A percentile compares a stretch with the other conserved stretches of the same genome.
Conservation (phyloP, 371 early-diverging fungal genomes). For the Mortierella sp. region DNA sequence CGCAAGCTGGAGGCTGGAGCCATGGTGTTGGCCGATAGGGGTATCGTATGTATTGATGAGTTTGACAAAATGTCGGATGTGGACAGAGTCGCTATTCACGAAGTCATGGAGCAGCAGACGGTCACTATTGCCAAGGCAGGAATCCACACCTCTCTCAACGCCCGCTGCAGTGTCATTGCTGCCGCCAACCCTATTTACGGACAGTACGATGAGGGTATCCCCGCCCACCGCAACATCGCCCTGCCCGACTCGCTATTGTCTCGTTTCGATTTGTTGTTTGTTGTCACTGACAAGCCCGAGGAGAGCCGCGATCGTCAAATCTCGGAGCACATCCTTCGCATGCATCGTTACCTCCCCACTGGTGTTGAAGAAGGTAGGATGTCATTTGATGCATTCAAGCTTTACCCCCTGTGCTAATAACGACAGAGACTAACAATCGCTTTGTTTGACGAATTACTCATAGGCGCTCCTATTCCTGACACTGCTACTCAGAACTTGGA, state of each 20-base stretch:
- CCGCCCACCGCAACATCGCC: slow-evolving; percentile 97
- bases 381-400: too few species aligned
- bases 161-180: slow-evolving; percentile 98
- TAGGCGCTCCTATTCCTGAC: slow-evolving; percentile 80
- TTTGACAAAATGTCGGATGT: slow-evolving; percentile 99
- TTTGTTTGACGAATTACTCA: slow-evolving; percentile 11
- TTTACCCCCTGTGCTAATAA: background rate
- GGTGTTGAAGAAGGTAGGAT: slow-evolving; percentile 86
- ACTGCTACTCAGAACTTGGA: slow-evolving; percentile 67
- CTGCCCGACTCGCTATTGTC: slow-evolving; percentile 97
- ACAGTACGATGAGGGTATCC: slow-evolving; percentile 82
- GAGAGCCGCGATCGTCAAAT: slow-evolving; percentile 89
- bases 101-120: slow-evolving; percentile 99
- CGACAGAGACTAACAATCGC: background rate
- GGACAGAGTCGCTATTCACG: slow-evolving; percentile 99
- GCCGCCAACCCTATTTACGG: slow-evolving; percentile 99
- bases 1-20: slow-evolving; percentile 99
- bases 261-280: slow-evolving; percentile 99
- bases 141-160: slow-evolving; percentile 98
- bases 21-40: slow-evolving; percentile 99
- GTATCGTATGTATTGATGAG: slow-evolving; percentile 99
- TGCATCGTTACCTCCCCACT: slow-evolving; percentile 93
- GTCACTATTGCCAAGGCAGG: slow-evolving; percentile 99
- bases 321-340: slow-evolving; percentile 91
- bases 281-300: slow-evolving; percentile 93